Evolutionary conservation across 352 stramenopile species (phyloP).

Genomic region (Globisporangium nodosum): DNA sequence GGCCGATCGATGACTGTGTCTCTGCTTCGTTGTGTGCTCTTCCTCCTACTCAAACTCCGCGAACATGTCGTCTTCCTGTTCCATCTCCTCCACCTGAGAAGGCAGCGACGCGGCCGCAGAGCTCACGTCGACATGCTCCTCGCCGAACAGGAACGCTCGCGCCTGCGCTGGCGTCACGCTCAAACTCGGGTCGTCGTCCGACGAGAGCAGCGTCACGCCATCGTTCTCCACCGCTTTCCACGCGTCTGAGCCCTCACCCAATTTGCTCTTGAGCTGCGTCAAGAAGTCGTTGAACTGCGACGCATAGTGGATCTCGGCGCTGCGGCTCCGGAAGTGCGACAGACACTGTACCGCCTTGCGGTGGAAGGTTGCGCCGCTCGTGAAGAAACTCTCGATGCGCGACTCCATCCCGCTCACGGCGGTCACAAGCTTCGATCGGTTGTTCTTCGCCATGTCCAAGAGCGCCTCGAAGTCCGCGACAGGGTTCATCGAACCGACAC

Average conservation of each 20-base stretch:
- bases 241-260: constrained; percentile 38
- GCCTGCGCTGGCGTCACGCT: constrained; percentile 42
- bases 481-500: constrained; percentile 79
- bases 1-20: not conserved
- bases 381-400: constrained; percentile 61
- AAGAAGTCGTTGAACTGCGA: constrained; percentile 74
- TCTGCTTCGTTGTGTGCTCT: not conserved
- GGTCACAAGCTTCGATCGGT: constrained; percentile 25
- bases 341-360: constrained; percentile 70
- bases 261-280: constrained; percentile 34
- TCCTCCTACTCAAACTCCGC: constrained; percentile 62
- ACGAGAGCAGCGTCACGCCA: constrained; percentile 51
- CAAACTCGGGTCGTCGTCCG: constrained; percentile 49
- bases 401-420: constrained; percentile 66
- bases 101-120: constrained; percentile 43
- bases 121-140: constrained; percentile 39
- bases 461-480: constrained; percentile 79
- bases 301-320: constrained; percentile 65
- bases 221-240: constrained; percentile 57
- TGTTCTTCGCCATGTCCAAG: constrained; percentile 46
- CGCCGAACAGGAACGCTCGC: constrained; percentile 55
- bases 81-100: constrained; percentile 51
- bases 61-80: constrained; percentile 80
- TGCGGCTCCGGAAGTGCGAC: constrained; percentile 62
- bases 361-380: constrained; percentile 43